Evolutionary conservation across 495 filamentous ascomycete species (phyloP).

Genomic region (Hypoxylon subgilvum): DNA sequence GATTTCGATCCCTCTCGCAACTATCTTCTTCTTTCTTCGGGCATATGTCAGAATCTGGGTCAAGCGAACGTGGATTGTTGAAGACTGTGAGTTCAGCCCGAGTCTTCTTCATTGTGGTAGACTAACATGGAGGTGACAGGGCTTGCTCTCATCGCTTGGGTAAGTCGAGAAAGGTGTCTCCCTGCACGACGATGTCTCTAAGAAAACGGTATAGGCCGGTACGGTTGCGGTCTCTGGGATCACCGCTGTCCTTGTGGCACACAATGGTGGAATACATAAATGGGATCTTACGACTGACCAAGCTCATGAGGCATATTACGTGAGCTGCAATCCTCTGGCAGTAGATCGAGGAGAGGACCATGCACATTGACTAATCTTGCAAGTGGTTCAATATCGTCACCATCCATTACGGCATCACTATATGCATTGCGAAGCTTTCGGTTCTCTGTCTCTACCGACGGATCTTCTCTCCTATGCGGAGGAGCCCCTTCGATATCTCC

Average conservation of each 20-base stretch:
- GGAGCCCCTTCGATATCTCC: conserved; percentile 38
- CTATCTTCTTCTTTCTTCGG: conserved; percentile 37
- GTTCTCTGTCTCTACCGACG: conserved; percentile 49
- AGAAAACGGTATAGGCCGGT: neutral
- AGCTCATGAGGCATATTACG: conserved; percentile 26
- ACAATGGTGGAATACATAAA: conserved; percentile 42
- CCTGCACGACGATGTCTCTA: too few species aligned
- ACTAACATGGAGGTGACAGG: too few species aligned
- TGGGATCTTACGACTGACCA: conserved; percentile 42
- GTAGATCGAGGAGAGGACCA: too few species aligned
- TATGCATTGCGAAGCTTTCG: conserved; percentile 48
- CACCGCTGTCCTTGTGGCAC: conserved; percentile 31
- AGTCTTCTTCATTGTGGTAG: too few species aligned
- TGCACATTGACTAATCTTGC: too few species aligned
- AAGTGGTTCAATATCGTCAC: conserved; percentile 43
- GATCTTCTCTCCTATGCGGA: conserved; percentile 41
- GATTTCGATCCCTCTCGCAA: conserved; percentile 35
- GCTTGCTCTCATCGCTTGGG: too few species aligned
- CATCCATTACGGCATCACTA: conserved; percentile 45
- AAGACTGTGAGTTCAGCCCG: conserved; percentile 23
- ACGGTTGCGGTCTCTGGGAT: conserved; percentile 27
- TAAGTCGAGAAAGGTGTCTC: too few species aligned
- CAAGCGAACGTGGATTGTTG: conserved; percentile 34
- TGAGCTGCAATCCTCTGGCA: too few species aligned
- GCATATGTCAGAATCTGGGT: conserved; percentile 38